Conservation (phyloP, 1,139 yeast species). For the Zygosaccharomyces sapae region DNA sequence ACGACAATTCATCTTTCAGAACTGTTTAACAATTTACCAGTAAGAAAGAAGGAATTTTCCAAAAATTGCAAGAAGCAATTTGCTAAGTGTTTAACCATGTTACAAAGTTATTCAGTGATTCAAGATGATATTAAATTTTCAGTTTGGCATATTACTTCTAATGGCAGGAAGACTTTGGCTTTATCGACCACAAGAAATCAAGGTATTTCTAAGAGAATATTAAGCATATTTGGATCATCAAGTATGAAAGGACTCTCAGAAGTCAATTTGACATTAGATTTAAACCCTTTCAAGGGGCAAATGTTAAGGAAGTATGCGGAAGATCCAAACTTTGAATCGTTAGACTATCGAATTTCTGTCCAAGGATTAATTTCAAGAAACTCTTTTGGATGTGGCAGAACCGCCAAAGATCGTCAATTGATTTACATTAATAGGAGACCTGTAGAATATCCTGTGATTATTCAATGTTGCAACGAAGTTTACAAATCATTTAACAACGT, state of each 20-base stretch:
- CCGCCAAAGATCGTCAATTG: constrained; percentile 69
- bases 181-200: constrained; percentile 49
- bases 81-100: constrained; percentile 53
- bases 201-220: constrained; percentile 50
- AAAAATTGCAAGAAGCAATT: constrained; percentile 71
- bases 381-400: constrained; percentile 72
- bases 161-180: constrained; percentile 49
- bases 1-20: constrained; percentile 51
- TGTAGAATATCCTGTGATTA: constrained; percentile 51
- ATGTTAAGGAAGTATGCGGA: constrained; percentile 19
- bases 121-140: constrained; percentile 53
- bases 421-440: constrained; percentile 76
- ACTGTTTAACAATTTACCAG: constrained; percentile 65
- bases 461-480: constrained; percentile 63
- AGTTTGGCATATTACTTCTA: constrained; percentile 49
- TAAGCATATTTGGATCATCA: constrained; percentile 65
- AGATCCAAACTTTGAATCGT: constrained; percentile 17
- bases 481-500: constrained; percentile 67
- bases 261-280: constrained; percentile 39
- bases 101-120: constrained; percentile 69
- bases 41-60: constrained; percentile 63
- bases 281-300: constrained; percentile 29
- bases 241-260: constrained; percentile 55
- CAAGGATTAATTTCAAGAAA: constrained; percentile 68
- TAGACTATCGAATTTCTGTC: constrained; percentile 38